Evolutionary conservation across 139 green algal species (phyloP).

Genomic region (Parachlorella kessleri): DNA sequence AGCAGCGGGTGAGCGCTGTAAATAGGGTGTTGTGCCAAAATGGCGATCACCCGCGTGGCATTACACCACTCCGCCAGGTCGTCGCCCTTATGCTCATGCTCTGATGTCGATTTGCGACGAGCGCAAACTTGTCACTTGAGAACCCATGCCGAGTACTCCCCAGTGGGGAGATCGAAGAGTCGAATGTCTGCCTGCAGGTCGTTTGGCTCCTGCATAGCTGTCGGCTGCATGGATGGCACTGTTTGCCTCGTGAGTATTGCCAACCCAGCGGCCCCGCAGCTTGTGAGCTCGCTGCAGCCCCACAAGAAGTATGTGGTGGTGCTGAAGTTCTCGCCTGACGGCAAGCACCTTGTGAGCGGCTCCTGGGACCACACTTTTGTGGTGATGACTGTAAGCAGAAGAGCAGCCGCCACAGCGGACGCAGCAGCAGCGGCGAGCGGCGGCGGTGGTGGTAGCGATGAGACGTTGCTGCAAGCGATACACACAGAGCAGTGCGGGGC

Average conservation of each 20-base stretch:
- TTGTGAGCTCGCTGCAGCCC: not conserved
- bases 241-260: conserved; percentile 41
- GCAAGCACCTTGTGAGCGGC: conserved; percentile 22
- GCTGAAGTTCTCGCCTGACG: conserved; percentile 4
- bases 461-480: not conserved
- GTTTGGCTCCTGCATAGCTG: conserved; percentile 13
- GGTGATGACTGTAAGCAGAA: not conserved
- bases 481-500: conserved; percentile 4
- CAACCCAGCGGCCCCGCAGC: conserved; percentile 1
- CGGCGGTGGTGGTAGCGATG: not conserved
- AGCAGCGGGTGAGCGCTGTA: too few species aligned
- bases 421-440: not conserved
- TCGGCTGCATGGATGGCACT: conserved; percentile 59
- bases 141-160: not conserved
- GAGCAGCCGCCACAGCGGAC: not conserved
- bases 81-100: too few species aligned
- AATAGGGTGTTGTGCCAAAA: too few species aligned
- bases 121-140: too few species aligned
- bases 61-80: too few species aligned
- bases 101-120: too few species aligned
- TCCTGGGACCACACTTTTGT: conserved; percentile 47
- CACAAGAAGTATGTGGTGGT: conserved; percentile 44
- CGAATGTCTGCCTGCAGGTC: not conserved
- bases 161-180: not conserved
- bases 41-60: too few species aligned